Percentiles rank a stretch among this genome's conserved stretches.
These are phyloP conservation scores for Coniophora puteana DNA, from an alignment of 1,284 basidiomycete genomes.

Conservation along the genomic window DNA sequence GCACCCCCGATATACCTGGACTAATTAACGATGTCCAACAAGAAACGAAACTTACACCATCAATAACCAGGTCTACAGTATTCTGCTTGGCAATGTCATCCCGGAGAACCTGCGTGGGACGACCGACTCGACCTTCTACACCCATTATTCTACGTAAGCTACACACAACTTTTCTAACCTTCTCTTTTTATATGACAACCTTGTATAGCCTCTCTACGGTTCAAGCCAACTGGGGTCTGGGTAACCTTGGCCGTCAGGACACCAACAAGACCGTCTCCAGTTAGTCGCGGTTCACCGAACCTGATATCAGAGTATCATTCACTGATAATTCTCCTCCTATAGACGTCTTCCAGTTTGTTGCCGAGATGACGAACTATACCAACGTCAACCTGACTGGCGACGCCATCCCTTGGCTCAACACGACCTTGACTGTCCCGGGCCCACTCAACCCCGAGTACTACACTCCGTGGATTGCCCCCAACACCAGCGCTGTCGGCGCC, in stretches of 20 bases:
- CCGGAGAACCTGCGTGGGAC: constrained; percentile 40
- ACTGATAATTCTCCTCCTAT: neutral
- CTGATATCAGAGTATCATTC: neutral
- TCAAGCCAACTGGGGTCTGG: constrained; percentile 62
- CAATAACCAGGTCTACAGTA: constrained; percentile 45
- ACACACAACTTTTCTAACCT: neutral
- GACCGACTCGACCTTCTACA: constrained; percentile 53
- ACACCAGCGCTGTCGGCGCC: constrained; percentile 32
- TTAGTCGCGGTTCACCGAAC: constrained; percentile 9
- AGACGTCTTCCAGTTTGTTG: constrained; percentile 49
- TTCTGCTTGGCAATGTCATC: constrained; percentile 53
- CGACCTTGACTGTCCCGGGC: constrained; percentile 27
- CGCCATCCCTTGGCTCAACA: constrained; percentile 29
- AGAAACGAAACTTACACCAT: constrained; percentile 43
- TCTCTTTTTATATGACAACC: neutral
- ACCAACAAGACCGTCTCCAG: constrained; percentile 35
- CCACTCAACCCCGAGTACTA: constrained; percentile 32
- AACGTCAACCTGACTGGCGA: constrained; percentile 26
- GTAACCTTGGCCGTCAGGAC: constrained; percentile 55
- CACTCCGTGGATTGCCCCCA: constrained; percentile 40
- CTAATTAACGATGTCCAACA: constrained; percentile 23
- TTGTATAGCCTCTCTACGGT: constrained; percentile 45
- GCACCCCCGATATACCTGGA: neutral
- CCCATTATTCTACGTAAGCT: constrained; percentile 54
- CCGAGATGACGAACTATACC: constrained; percentile 33